Base-by-base conservation (phyloP, 805 yeast species). In the Pichia gijzeniarum region DNA sequence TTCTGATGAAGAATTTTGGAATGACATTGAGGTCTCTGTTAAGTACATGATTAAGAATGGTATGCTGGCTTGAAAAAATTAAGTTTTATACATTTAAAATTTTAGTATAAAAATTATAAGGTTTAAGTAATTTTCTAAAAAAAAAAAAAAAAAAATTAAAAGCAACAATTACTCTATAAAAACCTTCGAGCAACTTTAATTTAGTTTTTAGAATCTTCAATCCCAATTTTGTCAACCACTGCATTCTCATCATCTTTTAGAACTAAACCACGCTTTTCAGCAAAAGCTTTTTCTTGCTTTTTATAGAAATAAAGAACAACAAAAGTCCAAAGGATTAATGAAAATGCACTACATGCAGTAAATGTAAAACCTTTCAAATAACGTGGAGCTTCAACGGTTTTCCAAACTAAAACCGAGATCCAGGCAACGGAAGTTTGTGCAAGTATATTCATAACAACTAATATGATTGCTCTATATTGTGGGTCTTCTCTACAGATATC, bases 401-500 rank as follows among this genome's bases (percentile, higher is more conserved):
- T 74, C 71, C 56, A 67, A 30, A 53, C 52, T 4, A 68, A 47
- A 33, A 59, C 50, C 35, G 53, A 48, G 16, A 64, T 59, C 68
- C 69, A 65, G 8, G 66, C 69, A 34, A 54, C 51, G 2, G 70
- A 58, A 43, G 57, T 63, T n/a, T 58, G 44, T 7, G 82, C 80
- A 34, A 74, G 68, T 4, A 77, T 60, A 57, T 79, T 78, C 63
- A 74, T 72, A 8, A 74, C 65, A 47, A 78, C 76, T 72, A 80
- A 73, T 4, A 74, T 71, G 38, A 79, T 72, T 10, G 82, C 76
- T 53, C 79, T 67, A 37, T 71, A 68, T 49, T 77, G 73, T 13
- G 76, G 76, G 56, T 79, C 80, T 46, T 73, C 66, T 49, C 85
- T 68, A 48, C 78, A 66, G 43, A 79, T 72, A 60, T 79, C 85